Percentiles rank a stretch among this genome's conserved stretches.
Evolutionary conservation across 192 early-diverging fungal genomes (phyloP).

Genomic region (Coemansia sp.): DNA sequence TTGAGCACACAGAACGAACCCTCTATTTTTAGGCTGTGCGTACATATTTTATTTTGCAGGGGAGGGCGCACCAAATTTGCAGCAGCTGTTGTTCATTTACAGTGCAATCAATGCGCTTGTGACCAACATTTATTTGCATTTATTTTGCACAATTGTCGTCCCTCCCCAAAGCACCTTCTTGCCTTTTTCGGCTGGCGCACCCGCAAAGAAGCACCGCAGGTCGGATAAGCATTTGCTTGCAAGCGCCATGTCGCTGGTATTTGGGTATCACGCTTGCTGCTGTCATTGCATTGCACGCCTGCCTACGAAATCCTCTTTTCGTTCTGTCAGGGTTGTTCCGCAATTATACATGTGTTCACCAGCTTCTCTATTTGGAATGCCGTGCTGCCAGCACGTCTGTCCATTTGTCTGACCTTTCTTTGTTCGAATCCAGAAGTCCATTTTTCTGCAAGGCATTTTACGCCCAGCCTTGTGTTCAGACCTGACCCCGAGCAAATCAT

Average conservation of each 20-base stretch:
- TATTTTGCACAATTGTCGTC: not conserved
- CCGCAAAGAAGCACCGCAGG: not conserved
- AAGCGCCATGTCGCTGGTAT: not conserved
- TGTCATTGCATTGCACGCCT: not conserved
- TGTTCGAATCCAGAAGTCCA: conserved; percentile 13
- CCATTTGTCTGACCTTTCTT: not conserved
- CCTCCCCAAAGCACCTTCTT: not conserved
- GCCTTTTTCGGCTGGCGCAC: not conserved
- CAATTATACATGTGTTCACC: not conserved
- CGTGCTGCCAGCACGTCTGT: not conserved
- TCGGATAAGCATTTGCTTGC: not conserved
- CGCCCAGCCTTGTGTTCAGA: not conserved
- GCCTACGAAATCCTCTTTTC: not conserved
- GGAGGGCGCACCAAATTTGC: not conserved
- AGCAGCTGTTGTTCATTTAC: not conserved
- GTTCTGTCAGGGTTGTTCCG: not conserved
- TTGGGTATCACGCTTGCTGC: not conserved
- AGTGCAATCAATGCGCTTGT: conserved; percentile 6
- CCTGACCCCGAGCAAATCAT: conserved; percentile 11
- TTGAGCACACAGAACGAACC: not conserved
- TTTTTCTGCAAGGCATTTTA: not conserved
- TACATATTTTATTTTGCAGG: not conserved
- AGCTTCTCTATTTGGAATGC: not conserved
- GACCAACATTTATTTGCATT: conserved; percentile 3
- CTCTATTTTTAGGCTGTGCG: conserved; percentile 9